Evolutionary conservation across 306 rosid species (phyloP), one percentile per base, ranked within the genome.

Genomic region (Mimosa pudica): DNA sequence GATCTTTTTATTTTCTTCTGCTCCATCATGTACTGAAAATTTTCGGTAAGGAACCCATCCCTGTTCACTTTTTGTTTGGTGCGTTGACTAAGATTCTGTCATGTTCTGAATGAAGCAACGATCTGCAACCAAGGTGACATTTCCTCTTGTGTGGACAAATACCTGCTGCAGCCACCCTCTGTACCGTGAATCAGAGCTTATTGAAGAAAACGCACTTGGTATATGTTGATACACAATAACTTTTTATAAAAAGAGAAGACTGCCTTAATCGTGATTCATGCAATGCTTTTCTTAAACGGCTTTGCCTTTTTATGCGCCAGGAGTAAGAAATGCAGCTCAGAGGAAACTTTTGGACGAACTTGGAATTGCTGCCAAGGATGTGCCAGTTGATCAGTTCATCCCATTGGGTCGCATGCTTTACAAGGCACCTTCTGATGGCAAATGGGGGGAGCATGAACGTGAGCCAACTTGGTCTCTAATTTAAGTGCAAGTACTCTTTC

Each of bases 391-490:
- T 74, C 89, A 91, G 88, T 93, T 96, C 86, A 87, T 77, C 81
- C 94, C 99, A 33, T 80, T 96, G 62, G 98, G 98, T 24, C 95
- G 97, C 84, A 96, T 96, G 0, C 91, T 91, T 66, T 96, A 96
- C 82, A 96, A 96, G 90, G 98, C 99, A 44, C 97, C 99, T 80
- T 96, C 99, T 74, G 98, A 96, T 73, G 96, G 97, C 83, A 91
- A 91, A 84, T 96, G 99, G 99, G 99, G 99, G 76, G 99, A 96
- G 84, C 99, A 96, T 79, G 99, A 96, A 88, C 79, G 99, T 95
- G 89, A 90, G 85, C 75, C 24, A 44, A 73, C 84, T 86, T 70
- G 38, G 24, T 70, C 47, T 32, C 66, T 8, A 57, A 24, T 64
- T 69, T 74, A 44, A 65, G 18, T 30, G 71, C 47, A 6, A 68